These are phyloP conservation scores for Alternaria sp. DNA, from an alignment of 2,329 filamentous ascomycete genomes.

Conservation along the genomic window DNA sequence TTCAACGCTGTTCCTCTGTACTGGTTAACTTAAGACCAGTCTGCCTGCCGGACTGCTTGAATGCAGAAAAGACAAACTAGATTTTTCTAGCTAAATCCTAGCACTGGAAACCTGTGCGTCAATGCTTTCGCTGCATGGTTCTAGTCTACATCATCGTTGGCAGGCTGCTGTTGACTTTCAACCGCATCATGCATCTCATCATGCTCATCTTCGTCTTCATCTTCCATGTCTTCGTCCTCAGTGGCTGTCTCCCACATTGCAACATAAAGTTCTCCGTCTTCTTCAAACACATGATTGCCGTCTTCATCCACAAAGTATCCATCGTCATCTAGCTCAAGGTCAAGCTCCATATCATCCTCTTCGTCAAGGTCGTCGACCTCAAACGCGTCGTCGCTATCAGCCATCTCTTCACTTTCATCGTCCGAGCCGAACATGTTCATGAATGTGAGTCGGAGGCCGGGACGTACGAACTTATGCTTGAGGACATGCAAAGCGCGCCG, in stretches of 20 bases:
- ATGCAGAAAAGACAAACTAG: no score
- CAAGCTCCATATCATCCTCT: conserved; percentile 23
- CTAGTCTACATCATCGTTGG: conserved; percentile 12
- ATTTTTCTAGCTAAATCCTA: no score
- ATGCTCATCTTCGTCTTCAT: conserved; percentile 10
- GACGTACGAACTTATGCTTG: conserved; percentile 21
- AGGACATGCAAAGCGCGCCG: conserved; percentile 19
- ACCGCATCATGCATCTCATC: conserved; percentile 14
- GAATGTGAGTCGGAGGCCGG: conserved; percentile 1
- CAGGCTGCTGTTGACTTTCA: conserved; percentile 8
- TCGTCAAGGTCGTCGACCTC: conserved; percentile 17
- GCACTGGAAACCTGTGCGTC: no score
- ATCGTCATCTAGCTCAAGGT: conserved; percentile 23
- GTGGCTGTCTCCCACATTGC: conserved; percentile 15
- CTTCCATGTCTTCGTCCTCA: conserved; percentile 9
- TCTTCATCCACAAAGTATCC: conserved; percentile 27
- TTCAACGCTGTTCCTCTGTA: no score
- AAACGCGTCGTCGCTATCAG: conserved; percentile 5
- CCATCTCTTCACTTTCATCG: conserved; percentile 1
- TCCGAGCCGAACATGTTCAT: conserved; percentile 9
- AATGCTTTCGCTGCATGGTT: not conserved
- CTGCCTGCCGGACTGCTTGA: no score
- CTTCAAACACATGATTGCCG: conserved; percentile 15
- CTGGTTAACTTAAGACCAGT: no score
- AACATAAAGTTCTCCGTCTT: conserved; percentile 22